A percentile compares a stretch with the other conserved stretches of the same genome.
phyloP scores from a whole-genome alignment of 2,329 filamentous ascomycete species.

The Zymoseptoria brevis region DNA sequence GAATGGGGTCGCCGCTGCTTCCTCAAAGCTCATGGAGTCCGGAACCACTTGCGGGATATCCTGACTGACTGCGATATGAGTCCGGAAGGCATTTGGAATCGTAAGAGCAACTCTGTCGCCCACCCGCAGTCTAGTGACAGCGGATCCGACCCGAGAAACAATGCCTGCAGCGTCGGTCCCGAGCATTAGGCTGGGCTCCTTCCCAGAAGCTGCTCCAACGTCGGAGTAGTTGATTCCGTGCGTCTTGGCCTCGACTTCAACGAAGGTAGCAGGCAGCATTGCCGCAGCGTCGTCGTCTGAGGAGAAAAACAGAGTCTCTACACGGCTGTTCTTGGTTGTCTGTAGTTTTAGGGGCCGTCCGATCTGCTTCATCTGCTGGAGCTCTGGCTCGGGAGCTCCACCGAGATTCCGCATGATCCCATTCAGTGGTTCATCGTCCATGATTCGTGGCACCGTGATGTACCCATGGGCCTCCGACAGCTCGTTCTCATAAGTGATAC shows the following conservation, averaged over 20 bases:
- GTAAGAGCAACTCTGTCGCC: constrained; percentile 5
- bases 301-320: background rate
- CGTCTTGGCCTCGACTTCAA: constrained; percentile 2
- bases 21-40: constrained; percentile 3
- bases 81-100: background rate
- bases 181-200: background rate
- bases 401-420: background rate
- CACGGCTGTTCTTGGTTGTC: background rate
- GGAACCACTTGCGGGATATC: background rate
- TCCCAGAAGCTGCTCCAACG: background rate
- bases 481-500: background rate
- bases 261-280: background rate
- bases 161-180: constrained; percentile 2
- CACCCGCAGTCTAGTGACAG: background rate
- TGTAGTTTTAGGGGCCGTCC: background rate
- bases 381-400: background rate
- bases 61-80: background rate
- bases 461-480: background rate
- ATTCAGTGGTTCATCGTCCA: background rate
- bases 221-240: constrained; percentile 1
- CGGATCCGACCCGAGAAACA: constrained; percentile 2
- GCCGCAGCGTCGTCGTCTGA: background rate
- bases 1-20: constrained; percentile 6
- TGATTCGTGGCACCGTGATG: background rate
- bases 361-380: background rate